Percentiles rank a stretch among this genome's conserved stretches.
Evolutionary conservation across 139 green algal species (phyloP).

Genomic region (Eudorina sp.): DNA sequence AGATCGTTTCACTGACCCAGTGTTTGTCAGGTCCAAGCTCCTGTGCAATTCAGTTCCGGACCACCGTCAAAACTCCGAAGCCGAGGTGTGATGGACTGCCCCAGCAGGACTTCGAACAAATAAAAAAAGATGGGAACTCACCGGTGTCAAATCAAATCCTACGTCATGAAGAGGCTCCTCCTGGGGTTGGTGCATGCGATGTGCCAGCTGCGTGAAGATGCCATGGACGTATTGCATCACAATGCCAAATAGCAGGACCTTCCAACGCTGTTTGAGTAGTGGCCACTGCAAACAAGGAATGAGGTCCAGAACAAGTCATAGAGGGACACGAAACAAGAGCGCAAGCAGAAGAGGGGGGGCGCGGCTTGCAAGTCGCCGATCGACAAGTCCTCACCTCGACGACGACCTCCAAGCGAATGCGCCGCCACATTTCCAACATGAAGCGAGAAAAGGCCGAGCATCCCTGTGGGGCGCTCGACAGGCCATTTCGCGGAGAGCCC

Average conservation of each 20-base stretch:
- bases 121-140: slow-evolving; percentile 47
- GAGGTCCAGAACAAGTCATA: neutral
- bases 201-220: slow-evolving; percentile 90
- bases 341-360: too few relatives aligned
- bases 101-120: neutral
- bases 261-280: slow-evolving; percentile 81
- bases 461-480: neutral
- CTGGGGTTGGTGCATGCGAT: slow-evolving; percentile 82
- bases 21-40: slow-evolving; percentile 81
- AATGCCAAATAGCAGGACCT: slow-evolving; percentile 80
- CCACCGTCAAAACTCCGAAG: too few relatives aligned
- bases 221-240: slow-evolving; percentile 93
- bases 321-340: neutral
- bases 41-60: slow-evolving; percentile 50
- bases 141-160: slow-evolving; percentile 82
- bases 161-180: slow-evolving; percentile 82
- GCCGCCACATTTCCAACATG: slow-evolving; percentile 51
- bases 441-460: neutral
- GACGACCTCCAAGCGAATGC: slow-evolving; percentile 72
- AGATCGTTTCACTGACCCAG: slow-evolving; percentile 90
- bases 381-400: slow-evolving; percentile 65
- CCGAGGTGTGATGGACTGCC: too few relatives aligned
- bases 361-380: neutral
- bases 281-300: slow-evolving; percentile 72
- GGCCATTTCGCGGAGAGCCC: neutral